Conservation (phyloP, 192 early-diverging fungal species). For the Radiomyces spectabilis region DNA sequence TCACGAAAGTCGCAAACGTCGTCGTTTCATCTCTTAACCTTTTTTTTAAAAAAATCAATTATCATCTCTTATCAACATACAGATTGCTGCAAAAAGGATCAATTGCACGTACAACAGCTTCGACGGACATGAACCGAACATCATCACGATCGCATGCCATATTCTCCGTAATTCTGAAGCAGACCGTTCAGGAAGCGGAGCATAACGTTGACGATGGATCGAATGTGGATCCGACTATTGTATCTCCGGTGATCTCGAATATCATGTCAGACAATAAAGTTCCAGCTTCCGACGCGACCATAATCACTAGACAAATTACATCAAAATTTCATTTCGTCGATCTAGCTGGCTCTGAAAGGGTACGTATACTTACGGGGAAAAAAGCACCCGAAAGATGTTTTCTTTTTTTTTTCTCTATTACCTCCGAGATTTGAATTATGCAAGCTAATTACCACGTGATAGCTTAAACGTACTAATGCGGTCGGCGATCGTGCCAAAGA, state of each 20-base stretch:
- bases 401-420: background rate
- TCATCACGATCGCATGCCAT: slow-evolving; percentile 96
- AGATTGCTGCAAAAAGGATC: slow-evolving; percentile 49
- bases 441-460: no score
- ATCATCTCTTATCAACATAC: slow-evolving; percentile 4
- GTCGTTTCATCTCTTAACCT: background rate
- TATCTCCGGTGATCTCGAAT: no score
- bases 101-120: slow-evolving; percentile 59
- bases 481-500: slow-evolving; percentile 90
- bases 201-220: slow-evolving; percentile 15
- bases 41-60: slow-evolving; percentile 3
- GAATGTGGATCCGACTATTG: no score
- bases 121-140: slow-evolving; percentile 91
- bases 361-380: slow-evolving; percentile 57
- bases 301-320: slow-evolving; percentile 4
- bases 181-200: slow-evolving; percentile 40
- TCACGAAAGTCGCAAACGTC: background rate
- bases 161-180: slow-evolving; percentile 82
- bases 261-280: no score
- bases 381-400: background rate
- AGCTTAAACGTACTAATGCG: slow-evolving; percentile 84
- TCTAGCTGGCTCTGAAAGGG: slow-evolving; percentile 91
- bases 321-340: slow-evolving; percentile 98
- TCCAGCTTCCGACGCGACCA: no score
- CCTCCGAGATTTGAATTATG: no score